Conservation (phyloP, 2,329 filamentous ascomycete species). For the Akanthomyces uredinophilus region DNA sequence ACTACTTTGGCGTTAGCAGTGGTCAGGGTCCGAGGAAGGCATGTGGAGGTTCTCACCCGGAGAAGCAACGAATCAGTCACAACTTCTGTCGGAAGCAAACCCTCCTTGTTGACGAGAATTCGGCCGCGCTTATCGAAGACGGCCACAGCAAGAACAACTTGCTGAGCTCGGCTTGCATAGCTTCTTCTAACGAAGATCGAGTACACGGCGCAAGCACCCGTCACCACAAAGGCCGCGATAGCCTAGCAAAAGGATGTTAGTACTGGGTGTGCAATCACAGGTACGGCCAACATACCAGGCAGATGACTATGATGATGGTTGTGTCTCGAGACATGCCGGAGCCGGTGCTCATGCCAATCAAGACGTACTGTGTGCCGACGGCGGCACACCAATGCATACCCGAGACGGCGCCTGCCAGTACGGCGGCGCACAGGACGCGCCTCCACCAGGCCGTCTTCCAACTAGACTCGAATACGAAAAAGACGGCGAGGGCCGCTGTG, state of each 20-base stretch:
- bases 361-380: slow-evolving; percentile 62
- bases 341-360: slow-evolving; percentile 34
- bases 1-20: slow-evolving; percentile 19
- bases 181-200: slow-evolving; percentile 47
- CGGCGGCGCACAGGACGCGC: slow-evolving; percentile 56
- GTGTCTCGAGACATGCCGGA: slow-evolving; percentile 52
- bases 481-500: slow-evolving; percentile 63
- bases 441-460: slow-evolving; percentile 82
- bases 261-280: neutral
- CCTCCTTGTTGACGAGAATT: slow-evolving; percentile 65
- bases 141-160: slow-evolving; percentile 54
- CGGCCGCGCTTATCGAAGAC: slow-evolving; percentile 63
- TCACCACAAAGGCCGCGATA: slow-evolving; percentile 54
- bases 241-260: slow-evolving; percentile 22
- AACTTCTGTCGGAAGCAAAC: slow-evolving; percentile 64
- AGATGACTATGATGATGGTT: slow-evolving; percentile 69
- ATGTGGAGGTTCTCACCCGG: slow-evolving; percentile 37
- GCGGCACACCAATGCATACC: slow-evolving; percentile 86
- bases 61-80: slow-evolving; percentile 75
- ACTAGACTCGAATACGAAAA: slow-evolving; percentile 69
- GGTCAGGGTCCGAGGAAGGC: neutral
- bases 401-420: slow-evolving; percentile 70
- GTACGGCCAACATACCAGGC: slow-evolving; percentile 33
- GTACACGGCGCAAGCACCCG: slow-evolving; percentile 51
- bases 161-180: slow-evolving; percentile 55